These are phyloP conservation scores for Lactarius vividus DNA, from an alignment of 768 basidiomycete genomes.

Conservation along the genomic window DNA sequence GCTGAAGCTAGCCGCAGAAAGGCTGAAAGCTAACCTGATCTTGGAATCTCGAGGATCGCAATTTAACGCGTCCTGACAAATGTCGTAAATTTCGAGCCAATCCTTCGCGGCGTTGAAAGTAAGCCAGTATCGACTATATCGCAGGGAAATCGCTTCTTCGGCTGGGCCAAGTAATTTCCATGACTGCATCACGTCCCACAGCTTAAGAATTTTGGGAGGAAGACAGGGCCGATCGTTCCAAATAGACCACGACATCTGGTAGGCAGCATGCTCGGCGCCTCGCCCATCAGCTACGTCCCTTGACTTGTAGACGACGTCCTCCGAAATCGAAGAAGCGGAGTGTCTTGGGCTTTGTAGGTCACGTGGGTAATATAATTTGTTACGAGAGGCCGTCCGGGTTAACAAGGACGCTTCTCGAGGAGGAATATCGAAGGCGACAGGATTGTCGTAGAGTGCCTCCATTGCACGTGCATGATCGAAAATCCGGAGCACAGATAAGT, in stretches of 20 bases:
- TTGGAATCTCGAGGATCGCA: not conserved
- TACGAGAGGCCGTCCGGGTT: not conserved
- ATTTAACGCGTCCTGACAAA: not conserved
- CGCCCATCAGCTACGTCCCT: not conserved
- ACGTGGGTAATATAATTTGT: conserved; percentile 2
- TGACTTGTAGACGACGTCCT: conserved; percentile 5
- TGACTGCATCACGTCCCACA: conserved; percentile 1
- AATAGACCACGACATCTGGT: conserved; percentile 7
- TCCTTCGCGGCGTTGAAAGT: conserved; percentile 1
- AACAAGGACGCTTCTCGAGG: not conserved
- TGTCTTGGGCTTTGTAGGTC: not conserved
- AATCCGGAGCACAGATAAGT: not conserved
- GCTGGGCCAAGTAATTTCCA: conserved; percentile 13
- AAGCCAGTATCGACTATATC: conserved; percentile 19
- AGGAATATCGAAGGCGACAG: not conserved
- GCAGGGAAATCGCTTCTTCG: not conserved
- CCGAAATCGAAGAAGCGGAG: conserved; percentile 32
- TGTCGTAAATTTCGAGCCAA: conserved; percentile 5
- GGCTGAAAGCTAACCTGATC: conserved; percentile 3
- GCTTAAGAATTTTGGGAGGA: not conserved
- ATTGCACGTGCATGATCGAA: conserved; percentile 5
- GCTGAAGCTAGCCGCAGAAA: conserved; percentile 6
- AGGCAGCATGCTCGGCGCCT: not conserved
- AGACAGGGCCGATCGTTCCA: not conserved
- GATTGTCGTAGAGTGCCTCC: conserved; percentile 5